Conservation (phyloP, 2,329 filamentous ascomycete species). For the Ramichloridium luteum region DNA sequence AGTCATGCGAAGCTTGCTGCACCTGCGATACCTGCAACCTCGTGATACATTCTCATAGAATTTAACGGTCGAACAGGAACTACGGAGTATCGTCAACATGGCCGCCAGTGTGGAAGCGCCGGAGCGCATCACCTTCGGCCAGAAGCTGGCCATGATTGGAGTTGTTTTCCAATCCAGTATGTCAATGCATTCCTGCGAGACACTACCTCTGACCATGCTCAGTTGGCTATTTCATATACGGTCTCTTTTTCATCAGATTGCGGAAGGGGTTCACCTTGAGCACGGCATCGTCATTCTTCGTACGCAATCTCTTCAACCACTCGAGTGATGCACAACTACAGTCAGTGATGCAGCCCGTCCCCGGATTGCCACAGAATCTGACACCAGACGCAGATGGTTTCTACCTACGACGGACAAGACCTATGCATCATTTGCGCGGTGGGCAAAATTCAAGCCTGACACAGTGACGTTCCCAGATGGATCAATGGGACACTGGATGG, state of each 20-base stretch:
- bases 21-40: too few relatives aligned
- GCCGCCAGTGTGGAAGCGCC: too few relatives aligned
- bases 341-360: neutral
- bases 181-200: too few relatives aligned
- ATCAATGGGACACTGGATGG: conserved; percentile 37
- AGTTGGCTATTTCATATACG: conserved; percentile 1
- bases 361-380: neutral
- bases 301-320: neutral
- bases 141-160: neutral
- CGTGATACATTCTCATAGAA: too few relatives aligned
- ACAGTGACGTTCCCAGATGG: conserved; percentile 32
- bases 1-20: too few relatives aligned
- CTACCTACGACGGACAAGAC: conserved; percentile 18
- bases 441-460: conserved; percentile 27
- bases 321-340: neutral
- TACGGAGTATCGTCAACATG: too few relatives aligned
- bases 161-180: neutral
- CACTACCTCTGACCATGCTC: too few relatives aligned
- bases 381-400: neutral
- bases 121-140: neutral
- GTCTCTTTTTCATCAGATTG: neutral
- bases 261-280: neutral
- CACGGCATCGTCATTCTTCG: neutral
- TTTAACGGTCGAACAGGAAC: too few relatives aligned
- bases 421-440: conserved; percentile 27